Conservation (phyloP, 768 basidiomycete species). For the Amanita inopinata region DNA sequence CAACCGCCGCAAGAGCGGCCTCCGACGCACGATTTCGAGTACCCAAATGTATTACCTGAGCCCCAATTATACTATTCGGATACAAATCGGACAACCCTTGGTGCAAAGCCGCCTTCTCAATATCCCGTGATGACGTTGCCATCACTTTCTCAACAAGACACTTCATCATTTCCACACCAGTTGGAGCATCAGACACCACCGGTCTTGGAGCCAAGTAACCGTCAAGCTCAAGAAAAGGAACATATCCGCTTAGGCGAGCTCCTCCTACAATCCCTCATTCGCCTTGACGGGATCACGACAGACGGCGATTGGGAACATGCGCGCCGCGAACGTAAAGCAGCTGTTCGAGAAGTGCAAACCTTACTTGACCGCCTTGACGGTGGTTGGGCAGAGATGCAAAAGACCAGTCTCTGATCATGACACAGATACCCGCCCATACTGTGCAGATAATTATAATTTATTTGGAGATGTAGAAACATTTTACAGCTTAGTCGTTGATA, state of each 20-base stretch:
- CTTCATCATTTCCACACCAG: too few relatives aligned
- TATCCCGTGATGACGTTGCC: constrained; percentile 12
- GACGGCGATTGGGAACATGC: constrained; percentile 73
- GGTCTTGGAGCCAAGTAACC: too few relatives aligned
- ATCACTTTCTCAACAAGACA: too few relatives aligned
- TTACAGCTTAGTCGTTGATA: constrained; percentile 14
- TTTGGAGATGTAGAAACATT: constrained; percentile 11
- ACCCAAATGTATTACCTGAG: neutral
- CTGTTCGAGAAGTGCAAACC: constrained; percentile 77
- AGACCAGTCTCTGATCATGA: neutral
- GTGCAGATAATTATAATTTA: too few relatives aligned
- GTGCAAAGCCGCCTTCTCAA: constrained; percentile 9
- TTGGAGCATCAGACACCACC: too few relatives aligned
- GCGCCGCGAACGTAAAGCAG: constrained; percentile 71
- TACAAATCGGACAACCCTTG: neutral
- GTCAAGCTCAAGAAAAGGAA: constrained; percentile 24
- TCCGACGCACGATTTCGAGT: too few relatives aligned
- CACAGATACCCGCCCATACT: too few relatives aligned
- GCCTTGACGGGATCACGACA: constrained; percentile 72
- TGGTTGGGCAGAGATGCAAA: constrained; percentile 37
- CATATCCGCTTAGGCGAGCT: constrained; percentile 65
- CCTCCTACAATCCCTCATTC: constrained; percentile 78
- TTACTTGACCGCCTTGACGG: constrained; percentile 74
- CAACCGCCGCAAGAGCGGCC: neutral
- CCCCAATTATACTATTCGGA: neutral